Evolutionary conservation across 208 protist genomes (phyloP), one percentile per base, ranked within the genome.

Genomic region (Herpetomonas tarakana): DNA sequence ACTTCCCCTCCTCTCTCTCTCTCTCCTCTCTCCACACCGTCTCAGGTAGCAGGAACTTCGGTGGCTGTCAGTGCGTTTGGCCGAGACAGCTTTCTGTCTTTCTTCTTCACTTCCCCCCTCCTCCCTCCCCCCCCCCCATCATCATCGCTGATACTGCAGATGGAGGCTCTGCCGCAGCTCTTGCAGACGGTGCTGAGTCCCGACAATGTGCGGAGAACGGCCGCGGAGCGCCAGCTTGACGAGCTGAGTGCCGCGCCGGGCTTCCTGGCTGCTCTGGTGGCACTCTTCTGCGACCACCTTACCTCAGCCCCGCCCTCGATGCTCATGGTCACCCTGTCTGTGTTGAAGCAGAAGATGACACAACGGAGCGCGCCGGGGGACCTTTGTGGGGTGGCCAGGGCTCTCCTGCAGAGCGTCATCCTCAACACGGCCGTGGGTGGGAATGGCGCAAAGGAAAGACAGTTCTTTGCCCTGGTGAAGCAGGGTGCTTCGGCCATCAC

Each of bases 151-250:
- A n/a, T n/a, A n/a, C n/a, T n/a, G n/a, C n/a, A n/a, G 14, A 45
- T 14, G 9, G 61, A 52, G 4, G 11, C 45, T 16, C 38, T 84
- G 12, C 56, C 66, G 4, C 24, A 28, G 3, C 54, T 84, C 16
- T 41, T 90, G n/a, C 50, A 58, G 41, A 45, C 53, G n/a, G 71
- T 78, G 27, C 63, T 86, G 28, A 76, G 60, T 63, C 49, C 71
- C 11, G 67, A 86, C 53, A 90, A 90, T 52, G 71, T 39, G 12
- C 39, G 63, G 29, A 67, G 83, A 9, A 30, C 4, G 2, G 62
- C 47, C 3, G 83, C 83, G 9, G 83, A 90, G 52, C 22, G 35
- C 22, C 61, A 81, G 58, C 65, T 90, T 31, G 69, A 78, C 55
- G 28, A 22, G 28, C 62, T 74, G 49, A 55, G 52, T n/a, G 26